These are phyloP conservation scores for Herpetomonas tarakana DNA, from an alignment of 208 protist species.

Conservation along the genomic window DNA sequence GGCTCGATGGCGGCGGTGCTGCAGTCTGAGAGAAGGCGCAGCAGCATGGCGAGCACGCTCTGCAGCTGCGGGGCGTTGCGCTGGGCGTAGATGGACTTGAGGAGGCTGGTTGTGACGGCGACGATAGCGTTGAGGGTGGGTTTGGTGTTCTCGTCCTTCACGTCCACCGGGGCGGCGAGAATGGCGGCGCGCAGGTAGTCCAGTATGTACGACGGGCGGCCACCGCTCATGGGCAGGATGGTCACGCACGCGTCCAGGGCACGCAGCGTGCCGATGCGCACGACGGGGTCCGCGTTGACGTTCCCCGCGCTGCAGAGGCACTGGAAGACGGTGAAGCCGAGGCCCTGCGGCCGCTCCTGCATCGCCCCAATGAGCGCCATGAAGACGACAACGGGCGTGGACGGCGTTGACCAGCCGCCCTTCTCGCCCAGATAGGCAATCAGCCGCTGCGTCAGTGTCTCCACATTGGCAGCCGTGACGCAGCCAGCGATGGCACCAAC, in stretches of 20 bases:
- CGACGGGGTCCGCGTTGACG: conserved; percentile 16
- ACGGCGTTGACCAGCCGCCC: conserved; percentile 42
- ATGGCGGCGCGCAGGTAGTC: conserved; percentile 25
- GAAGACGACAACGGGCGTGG: conserved; percentile 52
- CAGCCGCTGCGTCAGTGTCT: conserved; percentile 37
- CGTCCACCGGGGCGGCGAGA: neutral
- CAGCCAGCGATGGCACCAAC: conserved; percentile 55
- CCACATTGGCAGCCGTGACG: conserved; percentile 49
- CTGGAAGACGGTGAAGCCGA: conserved; percentile 62
- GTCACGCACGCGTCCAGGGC: conserved; percentile 46
- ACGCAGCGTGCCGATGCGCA: conserved; percentile 46
- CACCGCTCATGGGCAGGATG: conserved; percentile 54
- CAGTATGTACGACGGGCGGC: conserved; percentile 40
- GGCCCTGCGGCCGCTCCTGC: conserved; percentile 52
- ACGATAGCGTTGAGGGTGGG: conserved; percentile 28
- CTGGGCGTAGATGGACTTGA: conserved; percentile 37
- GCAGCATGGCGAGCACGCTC: conserved; percentile 29
- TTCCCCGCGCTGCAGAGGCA: conserved; percentile 38
- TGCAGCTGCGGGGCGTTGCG: conserved; percentile 68
- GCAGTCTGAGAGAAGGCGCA: conserved; percentile 8
- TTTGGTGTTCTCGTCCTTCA: conserved; percentile 12
- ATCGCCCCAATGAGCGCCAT: conserved; percentile 42
- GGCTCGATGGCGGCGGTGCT: neutral
- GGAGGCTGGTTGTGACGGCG: conserved; percentile 29
- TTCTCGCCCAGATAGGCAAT: conserved; percentile 42